A percentile compares a stretch with the other conserved stretches of the same genome.
Conservation (phyloP, 2,329 filamentous ascomycete genomes). For the Verticillium tricorpus region DNA sequence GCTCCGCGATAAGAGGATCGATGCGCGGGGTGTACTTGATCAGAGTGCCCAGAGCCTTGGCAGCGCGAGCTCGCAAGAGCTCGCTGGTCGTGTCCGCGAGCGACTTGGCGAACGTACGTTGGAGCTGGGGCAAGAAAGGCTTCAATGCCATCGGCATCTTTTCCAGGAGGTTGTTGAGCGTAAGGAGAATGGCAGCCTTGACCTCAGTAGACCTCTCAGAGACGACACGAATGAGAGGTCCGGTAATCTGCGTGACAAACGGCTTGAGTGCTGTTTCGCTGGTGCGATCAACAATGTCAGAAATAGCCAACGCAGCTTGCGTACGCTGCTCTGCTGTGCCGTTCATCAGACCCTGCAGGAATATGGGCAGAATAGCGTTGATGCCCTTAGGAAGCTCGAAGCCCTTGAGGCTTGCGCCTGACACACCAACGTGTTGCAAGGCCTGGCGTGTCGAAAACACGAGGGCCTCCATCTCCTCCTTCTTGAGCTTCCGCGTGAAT, state of each 20-base stretch:
- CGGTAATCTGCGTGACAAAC: constrained; percentile 96
- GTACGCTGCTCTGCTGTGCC: constrained; percentile 88
- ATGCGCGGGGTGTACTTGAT: constrained; percentile 95
- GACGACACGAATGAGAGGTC: constrained; percentile 94
- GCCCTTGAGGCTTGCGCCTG: constrained; percentile 78
- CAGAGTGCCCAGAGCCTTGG: constrained; percentile 87
- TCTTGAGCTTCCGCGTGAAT: constrained; percentile 83
- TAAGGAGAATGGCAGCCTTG: constrained; percentile 89
- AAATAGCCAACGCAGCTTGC: constrained; percentile 87
- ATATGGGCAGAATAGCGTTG: constrained; percentile 92
- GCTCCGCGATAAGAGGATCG: constrained; percentile 85
- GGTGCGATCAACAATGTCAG: constrained; percentile 91
- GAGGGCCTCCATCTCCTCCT: constrained; percentile 96
- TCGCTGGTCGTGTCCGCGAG: constrained; percentile 92
- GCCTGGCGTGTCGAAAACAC: constrained; percentile 82
- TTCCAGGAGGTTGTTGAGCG: constrained; percentile 89
- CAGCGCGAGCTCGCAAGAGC: constrained; percentile 77
- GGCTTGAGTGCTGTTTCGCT: constrained; percentile 83
- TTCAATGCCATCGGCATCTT: constrained; percentile 96
- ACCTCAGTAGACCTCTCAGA: constrained; percentile 95
- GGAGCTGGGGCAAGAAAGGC: constrained; percentile 93
- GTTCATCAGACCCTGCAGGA: constrained; percentile 97
- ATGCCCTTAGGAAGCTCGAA: constrained; percentile 95
- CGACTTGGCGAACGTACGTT: constrained; percentile 94
- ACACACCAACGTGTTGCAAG: constrained; percentile 81